Evolutionary conservation across 805 yeast genomes (phyloP), one percentile per base, ranked within the genome.

Genomic region (Yamadazyma laniorum): DNA sequence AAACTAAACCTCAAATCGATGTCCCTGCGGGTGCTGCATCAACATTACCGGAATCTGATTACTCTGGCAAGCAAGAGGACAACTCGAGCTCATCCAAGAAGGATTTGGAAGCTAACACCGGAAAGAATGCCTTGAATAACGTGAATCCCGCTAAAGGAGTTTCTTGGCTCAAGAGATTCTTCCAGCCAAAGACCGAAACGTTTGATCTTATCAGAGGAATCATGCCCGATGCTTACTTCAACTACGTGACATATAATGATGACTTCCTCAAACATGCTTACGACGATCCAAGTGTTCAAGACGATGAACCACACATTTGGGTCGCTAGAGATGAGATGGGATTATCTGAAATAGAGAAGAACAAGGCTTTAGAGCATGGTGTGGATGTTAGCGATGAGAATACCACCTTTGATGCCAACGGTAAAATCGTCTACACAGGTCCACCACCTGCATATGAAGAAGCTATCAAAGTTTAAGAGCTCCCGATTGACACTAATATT

Each of bases 371-470:
- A n/a, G 79, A 75, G 19, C 68, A 68, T 33, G 72, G 70, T 18
- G 75, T 82, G 17, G 69, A 70, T 42, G 80, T 80, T 5, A 62
- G 70, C 28, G 82, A 83, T 52, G 79, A 67, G 13, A 69, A 75
- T 48, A 80, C 93, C 5, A 56, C 61, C 4, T 74, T 68, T 44
- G 71, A 78, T 48, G 87, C 78, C 31, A 77, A 80, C 64, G 81
- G 79, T 29, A 66, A 66, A 36, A 59, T 74, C 15, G 57, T 55
- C 5, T 80, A 70, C 49, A 65, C 74, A 18, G 86, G 83, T 27
- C 76, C 79, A 37, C 93, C 93, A 35, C 93, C 93, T 3, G 75
- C 76, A 34, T 84, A 77, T 55, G 82, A 77, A 50, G 74, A 68
- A 48, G 67, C 70, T 25, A 53, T 72, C 42, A 67, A 59, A 43